Evolutionary conservation across 73 alveolate genomes (phyloP), one percentile per base, ranked within the genome.

Genomic region (Symbiodinium natans): DNA sequence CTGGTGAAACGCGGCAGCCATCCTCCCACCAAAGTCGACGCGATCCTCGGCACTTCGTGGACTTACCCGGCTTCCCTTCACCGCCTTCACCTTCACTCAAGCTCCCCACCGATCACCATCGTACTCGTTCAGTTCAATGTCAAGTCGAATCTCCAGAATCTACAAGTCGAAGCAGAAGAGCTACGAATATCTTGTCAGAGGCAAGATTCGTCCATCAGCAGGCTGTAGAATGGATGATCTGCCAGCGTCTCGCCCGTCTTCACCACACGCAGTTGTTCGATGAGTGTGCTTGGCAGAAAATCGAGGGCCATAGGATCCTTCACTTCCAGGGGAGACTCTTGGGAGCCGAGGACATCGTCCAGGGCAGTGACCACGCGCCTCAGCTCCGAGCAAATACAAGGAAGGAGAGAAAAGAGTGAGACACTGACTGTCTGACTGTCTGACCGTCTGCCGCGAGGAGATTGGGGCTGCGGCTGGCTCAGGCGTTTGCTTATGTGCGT

Each of bases 341-440:
- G 84, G 46, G 95, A 88, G 59, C 42, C 41, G 73, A 88, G 52
- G 46, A 88, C 95, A 3, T 56, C 95, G 10, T 88, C 95, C 85
- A 88, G 9, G n/a, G 95, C 95, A 19, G 86, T 82, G 48, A 88
- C 68, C 41, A 88, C 95, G 34, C 95, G 95, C 95, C 95, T 88
- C 43, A 27, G 38, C 40, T 27, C 29, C 3, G 2, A 48, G 63
- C 63, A 15, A n/a, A n/a, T n/a, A n/a, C n/a, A n/a, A n/a, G n/a
- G n/a, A n/a, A n/a, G n/a, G n/a, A n/a, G n/a, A n/a, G n/a, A n/a
- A n/a, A n/a, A n/a, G n/a, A n/a, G n/a, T n/a, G n/a, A n/a, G n/a
- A n/a, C n/a, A n/a, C n/a, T n/a, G n/a, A n/a, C n/a, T n/a, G n/a
- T n/a, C n/a, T n/a, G n/a, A n/a, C n/a, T n/a, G n/a, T n/a, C n/a